These are phyloP conservation scores for Plasmodium inui DNA, from an alignment of 169 alveolate genomes.

Conservation along the genomic window DNA sequence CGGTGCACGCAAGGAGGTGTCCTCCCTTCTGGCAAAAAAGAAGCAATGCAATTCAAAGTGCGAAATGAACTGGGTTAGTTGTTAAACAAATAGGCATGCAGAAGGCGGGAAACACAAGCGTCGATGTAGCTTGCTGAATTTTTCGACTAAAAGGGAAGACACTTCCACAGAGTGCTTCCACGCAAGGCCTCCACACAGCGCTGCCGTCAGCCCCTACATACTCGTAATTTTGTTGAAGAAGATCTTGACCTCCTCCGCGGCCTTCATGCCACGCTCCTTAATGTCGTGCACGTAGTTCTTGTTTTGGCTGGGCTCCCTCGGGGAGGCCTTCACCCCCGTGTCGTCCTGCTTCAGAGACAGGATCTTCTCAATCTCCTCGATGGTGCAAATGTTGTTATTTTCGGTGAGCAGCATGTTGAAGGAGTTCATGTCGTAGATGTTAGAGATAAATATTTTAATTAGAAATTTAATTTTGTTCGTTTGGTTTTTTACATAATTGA, in stretches of 20 bases:
- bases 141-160: neutral
- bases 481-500: conserved; percentile 44
- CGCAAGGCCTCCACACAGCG: neutral
- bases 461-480: conserved; percentile 45
- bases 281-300: conserved; percentile 28
- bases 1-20: neutral
- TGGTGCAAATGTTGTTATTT: conserved; percentile 64
- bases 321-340: neutral
- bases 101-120: neutral
- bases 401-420: conserved; percentile 50
- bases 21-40: neutral
- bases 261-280: conserved; percentile 37
- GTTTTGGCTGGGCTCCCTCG: neutral
- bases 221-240: conserved; percentile 37
- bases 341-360: conserved; percentile 17
- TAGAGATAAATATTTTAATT: conserved; percentile 51
- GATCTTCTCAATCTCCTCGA: conserved; percentile 60
- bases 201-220: neutral
- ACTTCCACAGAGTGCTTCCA: neutral
- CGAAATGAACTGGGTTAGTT: neutral
- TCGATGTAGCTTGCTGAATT: neutral
- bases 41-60: neutral
- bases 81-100: neutral
- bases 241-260: conserved; percentile 60
- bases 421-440: conserved; percentile 34